These are phyloP conservation scores for Wallemia mellicola DNA, from an alignment of 1,284 basidiomycete species.

Conservation along the genomic window DNA sequence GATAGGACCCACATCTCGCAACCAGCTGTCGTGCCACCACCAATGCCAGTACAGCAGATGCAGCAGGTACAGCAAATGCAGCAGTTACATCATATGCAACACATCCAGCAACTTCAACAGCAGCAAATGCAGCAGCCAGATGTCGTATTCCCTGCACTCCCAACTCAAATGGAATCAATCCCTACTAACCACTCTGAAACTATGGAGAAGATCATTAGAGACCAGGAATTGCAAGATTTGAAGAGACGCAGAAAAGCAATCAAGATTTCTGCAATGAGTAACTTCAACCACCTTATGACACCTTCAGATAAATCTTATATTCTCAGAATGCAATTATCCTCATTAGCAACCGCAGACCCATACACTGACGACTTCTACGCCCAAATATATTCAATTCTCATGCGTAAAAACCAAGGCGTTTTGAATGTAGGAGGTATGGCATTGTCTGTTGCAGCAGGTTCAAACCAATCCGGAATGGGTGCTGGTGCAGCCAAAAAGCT, in stretches of 20 bases:
- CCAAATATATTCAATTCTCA: conserved; percentile 65
- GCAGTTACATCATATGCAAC: too few relatives aligned
- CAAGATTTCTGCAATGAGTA: conserved; percentile 65
- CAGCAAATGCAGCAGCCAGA: too few relatives aligned
- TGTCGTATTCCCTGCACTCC: conserved; percentile 21
- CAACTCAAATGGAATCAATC: too few relatives aligned
- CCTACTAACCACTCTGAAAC: conserved; percentile 34
- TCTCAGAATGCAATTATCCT: conserved; percentile 92
- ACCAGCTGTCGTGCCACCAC: too few relatives aligned
- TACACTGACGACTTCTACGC: conserved; percentile 97
- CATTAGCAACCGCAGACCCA: conserved; percentile 82
- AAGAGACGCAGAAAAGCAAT: conserved; percentile 43
- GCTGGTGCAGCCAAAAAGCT: conserved; percentile 3
- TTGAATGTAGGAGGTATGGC: conserved; percentile 15
- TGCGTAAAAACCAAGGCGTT: conserved; percentile 43
- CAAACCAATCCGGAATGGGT: neutral
- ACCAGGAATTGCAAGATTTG: conserved; percentile 57
- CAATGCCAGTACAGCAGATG: conserved; percentile 24
- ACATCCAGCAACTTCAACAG: too few relatives aligned
- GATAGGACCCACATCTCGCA: too few relatives aligned
- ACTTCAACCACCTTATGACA: conserved; percentile 94
- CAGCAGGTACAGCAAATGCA: too few relatives aligned
- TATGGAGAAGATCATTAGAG: conserved; percentile 55
- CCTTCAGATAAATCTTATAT: conserved; percentile 99
- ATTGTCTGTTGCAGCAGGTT: conserved; percentile 18